These are phyloP conservation scores for Cladorrhinum sp. DNA, from an alignment of 2,329 filamentous ascomycete genomes.

Conservation along the genomic window DNA sequence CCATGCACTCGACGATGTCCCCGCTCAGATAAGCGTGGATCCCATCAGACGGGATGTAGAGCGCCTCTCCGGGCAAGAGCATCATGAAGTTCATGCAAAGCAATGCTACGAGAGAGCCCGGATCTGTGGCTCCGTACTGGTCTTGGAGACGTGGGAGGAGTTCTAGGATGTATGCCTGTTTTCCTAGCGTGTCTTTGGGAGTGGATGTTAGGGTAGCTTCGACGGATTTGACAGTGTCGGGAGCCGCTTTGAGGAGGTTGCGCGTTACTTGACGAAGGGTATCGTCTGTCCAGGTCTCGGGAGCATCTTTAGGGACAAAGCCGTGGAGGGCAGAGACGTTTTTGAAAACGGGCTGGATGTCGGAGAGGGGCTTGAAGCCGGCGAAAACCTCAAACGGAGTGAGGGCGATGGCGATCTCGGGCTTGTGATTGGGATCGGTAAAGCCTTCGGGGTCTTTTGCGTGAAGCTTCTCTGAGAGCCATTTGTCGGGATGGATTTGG, in stretches of 20 bases:
- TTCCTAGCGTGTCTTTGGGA: slow-evolving; percentile 45
- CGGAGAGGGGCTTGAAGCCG: slow-evolving; percentile 64
- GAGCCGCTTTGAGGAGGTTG: slow-evolving; percentile 52
- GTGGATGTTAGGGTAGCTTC: slow-evolving; percentile 50
- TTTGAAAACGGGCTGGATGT: slow-evolving; percentile 56
- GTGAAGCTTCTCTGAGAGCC: slow-evolving; percentile 62
- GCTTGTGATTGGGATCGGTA: slow-evolving; percentile 73
- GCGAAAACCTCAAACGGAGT: slow-evolving; percentile 72
- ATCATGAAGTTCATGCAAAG: slow-evolving; percentile 72
- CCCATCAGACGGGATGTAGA: slow-evolving; percentile 70
- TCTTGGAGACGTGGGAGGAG: slow-evolving; percentile 61
- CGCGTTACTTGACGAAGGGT: slow-evolving; percentile 55
- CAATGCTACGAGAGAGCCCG: slow-evolving; percentile 65
- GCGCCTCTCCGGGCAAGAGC: slow-evolving; percentile 61
- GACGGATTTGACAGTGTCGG: slow-evolving; percentile 49
- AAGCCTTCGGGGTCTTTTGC: slow-evolving; percentile 62
- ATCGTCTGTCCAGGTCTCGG: slow-evolving; percentile 51
- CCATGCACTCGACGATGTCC: slow-evolving; percentile 78
- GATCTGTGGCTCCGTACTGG: slow-evolving; percentile 63
- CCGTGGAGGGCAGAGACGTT: slow-evolving; percentile 50
- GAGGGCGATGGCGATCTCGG: slow-evolving; percentile 72
- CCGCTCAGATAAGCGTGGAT: slow-evolving; percentile 72
- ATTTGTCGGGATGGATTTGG: slow-evolving; percentile 71
- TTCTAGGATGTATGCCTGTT: slow-evolving; percentile 57
- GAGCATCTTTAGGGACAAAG: slow-evolving; percentile 46